Base-by-base conservation (phyloP, 148 eudicot species). In the Cornus controversa region DNA sequence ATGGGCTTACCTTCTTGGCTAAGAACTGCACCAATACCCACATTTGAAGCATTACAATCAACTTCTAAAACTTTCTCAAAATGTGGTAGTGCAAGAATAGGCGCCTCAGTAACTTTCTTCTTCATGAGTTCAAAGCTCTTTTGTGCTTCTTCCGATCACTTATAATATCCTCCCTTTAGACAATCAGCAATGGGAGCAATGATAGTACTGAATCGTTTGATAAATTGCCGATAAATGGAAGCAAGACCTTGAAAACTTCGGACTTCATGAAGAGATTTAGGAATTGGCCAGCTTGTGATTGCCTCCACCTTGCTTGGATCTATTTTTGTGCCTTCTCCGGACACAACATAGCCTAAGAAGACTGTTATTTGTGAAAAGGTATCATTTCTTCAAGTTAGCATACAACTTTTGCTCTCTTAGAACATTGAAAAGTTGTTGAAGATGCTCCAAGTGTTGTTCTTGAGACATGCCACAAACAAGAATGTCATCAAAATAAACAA, bases 281-380 rank as follows among this genome's bases (percentile, higher is more conserved):
- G 10, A 26, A 36, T 27, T 14, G 75, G 75, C 75, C n/a, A 72
- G 9, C 45, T 16, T 25, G 9, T 27, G 14, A 72, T 72, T 23
- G 63, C 20, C n/a, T 27, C 11, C 6, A 28, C 40, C n/a, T 67
- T 67, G 28, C 11, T 27, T 28, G 22, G 20, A 50, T 72, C 63
- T 0, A 72, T 23, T 1, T 45, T 4, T 22, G 50, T 27, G 9
- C 75, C 34, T 9, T 25, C 10, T 1, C 11, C 4, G 1, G 62
- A 47, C 5, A 72, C 34, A n/a, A 72, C 64, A 54, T 36, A 72
- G 20, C 63, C 75, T 1, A 72, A 47, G 16, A 72, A 72, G 7
- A 72, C 34, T 20, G 50, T 29, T 20, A 18, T 25, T 8, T 24
- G 11, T 24, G 20, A n/a, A 72, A 27, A 72, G 50, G 0, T 24